phyloP scores from a whole-genome alignment of 306 rosid species.

The Trifolium dubium region DNA sequence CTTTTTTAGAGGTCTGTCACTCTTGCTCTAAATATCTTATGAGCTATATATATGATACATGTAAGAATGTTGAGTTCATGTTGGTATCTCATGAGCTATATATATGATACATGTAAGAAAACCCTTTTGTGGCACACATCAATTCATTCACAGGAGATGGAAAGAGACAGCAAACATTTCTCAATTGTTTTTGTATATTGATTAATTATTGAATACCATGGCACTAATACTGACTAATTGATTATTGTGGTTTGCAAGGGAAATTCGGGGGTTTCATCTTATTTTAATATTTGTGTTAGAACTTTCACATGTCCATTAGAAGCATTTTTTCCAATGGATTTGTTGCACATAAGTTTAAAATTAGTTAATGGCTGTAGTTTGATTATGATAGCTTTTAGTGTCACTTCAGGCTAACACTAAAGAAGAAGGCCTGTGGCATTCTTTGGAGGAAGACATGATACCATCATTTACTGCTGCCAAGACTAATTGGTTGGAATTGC shows the following conservation, averaged over 20 bases:
- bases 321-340: slow-evolving; percentile 20
- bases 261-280: not conserved
- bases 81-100: slow-evolving; percentile 11
- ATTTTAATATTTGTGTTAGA: not conserved
- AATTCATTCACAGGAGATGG: not conserved
- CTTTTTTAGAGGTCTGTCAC: slow-evolving; percentile 17
- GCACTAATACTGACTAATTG: not conserved
- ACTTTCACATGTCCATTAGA: slow-evolving; percentile 3
- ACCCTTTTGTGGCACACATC: not conserved
- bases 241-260: not conserved
- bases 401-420: slow-evolving; percentile 68
- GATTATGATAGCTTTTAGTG: slow-evolving; percentile 44
- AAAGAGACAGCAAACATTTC: not conserved
- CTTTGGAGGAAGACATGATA: slow-evolving; percentile 93
- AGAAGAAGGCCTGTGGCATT: slow-evolving; percentile 81
- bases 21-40: slow-evolving; percentile 13
- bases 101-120: not conserved
- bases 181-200: not conserved
- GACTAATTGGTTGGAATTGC: slow-evolving; percentile 92
- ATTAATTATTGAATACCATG: not conserved
- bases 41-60: not conserved
- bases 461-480: slow-evolving; percentile 67
- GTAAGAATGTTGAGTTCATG: not conserved
- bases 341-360: slow-evolving; percentile 8
- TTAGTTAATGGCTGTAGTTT: slow-evolving; percentile 39